Percentiles rank a stretch among this genome's conserved stretches.
These are phyloP conservation scores for Erigeron canadensis DNA, from an alignment of 129 eudicot species.

Conservation along the genomic window DNA sequence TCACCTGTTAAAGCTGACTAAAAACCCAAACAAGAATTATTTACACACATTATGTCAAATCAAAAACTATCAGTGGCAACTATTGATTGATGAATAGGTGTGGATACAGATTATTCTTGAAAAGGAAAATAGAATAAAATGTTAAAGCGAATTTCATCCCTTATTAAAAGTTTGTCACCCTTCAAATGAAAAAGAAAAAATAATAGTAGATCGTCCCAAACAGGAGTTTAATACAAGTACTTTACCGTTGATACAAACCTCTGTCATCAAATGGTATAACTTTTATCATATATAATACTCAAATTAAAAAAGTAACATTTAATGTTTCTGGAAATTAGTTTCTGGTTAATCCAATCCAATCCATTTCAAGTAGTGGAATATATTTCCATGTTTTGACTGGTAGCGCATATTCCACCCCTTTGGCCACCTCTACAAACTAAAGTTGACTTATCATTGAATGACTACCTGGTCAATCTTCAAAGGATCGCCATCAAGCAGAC, in stretches of 20 bases:
- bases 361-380: background rate
- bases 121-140: too few relatives aligned
- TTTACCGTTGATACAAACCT: too few relatives aligned
- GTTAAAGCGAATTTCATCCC: too few relatives aligned
- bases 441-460: background rate
- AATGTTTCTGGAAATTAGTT: too few relatives aligned
- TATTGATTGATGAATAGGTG: background rate
- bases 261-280: too few relatives aligned
- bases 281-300: too few relatives aligned
- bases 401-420: background rate
- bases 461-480: conserved; percentile 15
- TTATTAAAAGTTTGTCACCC: too few relatives aligned
- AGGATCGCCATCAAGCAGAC: conserved; percentile 15
- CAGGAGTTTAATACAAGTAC: too few relatives aligned
- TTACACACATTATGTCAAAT: background rate
- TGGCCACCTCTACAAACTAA: background rate
- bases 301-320: too few relatives aligned
- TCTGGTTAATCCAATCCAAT: background rate
- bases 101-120: background rate
- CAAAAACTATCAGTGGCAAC: background rate
- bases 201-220: too few relatives aligned
- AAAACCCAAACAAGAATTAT: background rate
- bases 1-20: conserved; percentile 22
- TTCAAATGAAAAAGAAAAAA: too few relatives aligned
- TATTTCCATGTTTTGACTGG: background rate